phyloP scores from a whole-genome alignment of 805 yeast species.

The Ogataea polymorpha region DNA sequence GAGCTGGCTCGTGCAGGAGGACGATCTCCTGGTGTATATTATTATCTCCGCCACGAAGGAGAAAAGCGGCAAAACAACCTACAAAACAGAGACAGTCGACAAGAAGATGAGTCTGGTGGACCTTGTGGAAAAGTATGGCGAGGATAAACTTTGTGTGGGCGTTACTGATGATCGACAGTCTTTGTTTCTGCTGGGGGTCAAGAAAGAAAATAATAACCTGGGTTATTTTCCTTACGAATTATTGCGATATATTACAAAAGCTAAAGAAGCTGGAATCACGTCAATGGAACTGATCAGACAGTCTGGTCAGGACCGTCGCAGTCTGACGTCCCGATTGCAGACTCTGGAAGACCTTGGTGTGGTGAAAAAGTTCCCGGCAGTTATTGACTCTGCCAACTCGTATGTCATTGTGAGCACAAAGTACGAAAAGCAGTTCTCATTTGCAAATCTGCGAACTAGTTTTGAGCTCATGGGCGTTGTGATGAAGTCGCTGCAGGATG shows the following conservation, averaged over 20 bases:
- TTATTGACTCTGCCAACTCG: constrained; percentile 49
- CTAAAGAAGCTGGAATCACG: constrained; percentile 54
- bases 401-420: constrained; percentile 50
- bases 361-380: constrained; percentile 38
- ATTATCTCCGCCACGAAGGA: constrained; percentile 5
- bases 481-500: constrained; percentile 48
- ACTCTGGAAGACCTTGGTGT: constrained; percentile 49
- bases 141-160: constrained; percentile 23
- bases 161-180: constrained; percentile 58
- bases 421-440: constrained; percentile 29
- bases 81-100: constrained; percentile 7
- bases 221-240: constrained; percentile 57
- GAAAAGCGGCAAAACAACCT: constrained; percentile 3
- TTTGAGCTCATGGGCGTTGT: constrained; percentile 31
- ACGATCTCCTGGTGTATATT: constrained; percentile 22
- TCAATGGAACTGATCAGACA: constrained; percentile 53
- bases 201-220: constrained; percentile 46
- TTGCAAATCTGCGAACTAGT: constrained; percentile 19
- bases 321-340: constrained; percentile 61
- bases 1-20: constrained; percentile 35
- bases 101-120: constrained; percentile 7
- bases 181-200: constrained; percentile 53
- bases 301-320: constrained; percentile 69
- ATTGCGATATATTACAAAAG: constrained; percentile 56
- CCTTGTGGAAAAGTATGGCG: constrained; percentile 11